These are phyloP conservation scores for Fraxinus angustifolia DNA, from an alignment of 305 asterid genomes.

Conservation along the genomic window DNA sequence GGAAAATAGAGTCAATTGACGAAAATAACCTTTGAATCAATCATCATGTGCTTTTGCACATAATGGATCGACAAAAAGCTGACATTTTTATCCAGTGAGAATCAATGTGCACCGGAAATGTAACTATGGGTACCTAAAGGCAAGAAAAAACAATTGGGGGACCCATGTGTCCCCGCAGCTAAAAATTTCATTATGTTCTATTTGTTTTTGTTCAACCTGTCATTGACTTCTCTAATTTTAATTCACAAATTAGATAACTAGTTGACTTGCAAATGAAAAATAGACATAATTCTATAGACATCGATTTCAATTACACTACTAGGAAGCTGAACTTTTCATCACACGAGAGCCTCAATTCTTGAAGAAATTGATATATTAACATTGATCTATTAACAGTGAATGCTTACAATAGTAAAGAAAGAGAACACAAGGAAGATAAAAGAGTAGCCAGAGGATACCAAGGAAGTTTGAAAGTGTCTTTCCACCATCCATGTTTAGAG, in stretches of 20 bases:
- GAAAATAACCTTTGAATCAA: not conserved
- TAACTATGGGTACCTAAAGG: not conserved
- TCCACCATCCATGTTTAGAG: conserved; percentile 96
- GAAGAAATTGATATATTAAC: not conserved
- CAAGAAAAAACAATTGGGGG: not conserved
- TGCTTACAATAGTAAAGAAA: not conserved
- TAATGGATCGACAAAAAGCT: not conserved
- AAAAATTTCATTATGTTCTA: not conserved
- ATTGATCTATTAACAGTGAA: not conserved
- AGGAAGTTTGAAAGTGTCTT: conserved; percentile 93
- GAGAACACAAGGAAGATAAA: not conserved
- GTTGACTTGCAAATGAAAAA: not conserved
- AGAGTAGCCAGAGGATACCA: conserved; percentile 45
- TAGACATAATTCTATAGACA: not conserved
- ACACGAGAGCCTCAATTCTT: not conserved
- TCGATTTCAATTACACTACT: not conserved
- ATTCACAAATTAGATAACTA: not conserved
- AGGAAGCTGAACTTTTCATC: not conserved
- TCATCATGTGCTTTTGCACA: not conserved
- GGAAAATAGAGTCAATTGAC: not conserved
- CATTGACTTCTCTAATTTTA: not conserved
- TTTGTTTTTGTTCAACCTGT: not conserved
- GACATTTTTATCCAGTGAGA: not conserved
- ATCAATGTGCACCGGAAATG: not conserved
- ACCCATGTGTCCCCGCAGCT: not conserved